Evolutionary conservation across 2,329 filamentous ascomycete genomes (phyloP).

Genomic region (Ophiostoma ulmi): DNA sequence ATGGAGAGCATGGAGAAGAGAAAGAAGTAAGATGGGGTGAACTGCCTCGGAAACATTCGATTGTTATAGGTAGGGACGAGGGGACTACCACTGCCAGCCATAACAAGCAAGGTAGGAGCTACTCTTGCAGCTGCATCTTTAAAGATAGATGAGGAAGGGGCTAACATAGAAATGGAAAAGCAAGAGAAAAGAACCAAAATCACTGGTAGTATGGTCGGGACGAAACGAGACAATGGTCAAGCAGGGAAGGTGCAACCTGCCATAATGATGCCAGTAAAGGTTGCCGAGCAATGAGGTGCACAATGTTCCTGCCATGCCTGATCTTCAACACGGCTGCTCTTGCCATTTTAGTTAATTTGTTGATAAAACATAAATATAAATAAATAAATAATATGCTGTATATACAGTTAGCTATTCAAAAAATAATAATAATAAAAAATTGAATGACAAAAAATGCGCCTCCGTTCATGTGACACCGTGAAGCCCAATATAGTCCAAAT

Average conservation of each 20-base stretch:
- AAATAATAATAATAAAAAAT: not conserved
- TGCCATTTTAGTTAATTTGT: not conserved
- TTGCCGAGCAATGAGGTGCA: not conserved
- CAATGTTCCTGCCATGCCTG: conserved; percentile 1
- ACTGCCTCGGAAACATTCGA: not conserved
- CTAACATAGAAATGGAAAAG: not conserved
- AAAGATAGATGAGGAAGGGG: too few relatives aligned
- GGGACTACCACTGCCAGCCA: not conserved
- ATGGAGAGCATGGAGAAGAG: not conserved
- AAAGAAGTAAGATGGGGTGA: not conserved
- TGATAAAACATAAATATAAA: not conserved
- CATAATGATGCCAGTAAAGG: not conserved
- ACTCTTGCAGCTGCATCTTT: not conserved
- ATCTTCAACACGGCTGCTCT: not conserved
- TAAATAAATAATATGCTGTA: not conserved
- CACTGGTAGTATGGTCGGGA: not conserved
- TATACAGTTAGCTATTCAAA: not conserved
- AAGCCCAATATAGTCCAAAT: not conserved
- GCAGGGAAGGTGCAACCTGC: not conserved
- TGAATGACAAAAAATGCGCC: not conserved
- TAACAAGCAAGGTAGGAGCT: not conserved
- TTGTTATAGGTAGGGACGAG: conserved; percentile 1
- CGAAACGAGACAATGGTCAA: not conserved
- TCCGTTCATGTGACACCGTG: conserved; percentile 12
- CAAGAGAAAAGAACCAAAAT: not conserved